Percentiles rank a stretch among this genome's conserved stretches.
Evolutionary conservation across 2,329 filamentous ascomycete genomes (phyloP).

Genomic region (Penicillium decumbens): DNA sequence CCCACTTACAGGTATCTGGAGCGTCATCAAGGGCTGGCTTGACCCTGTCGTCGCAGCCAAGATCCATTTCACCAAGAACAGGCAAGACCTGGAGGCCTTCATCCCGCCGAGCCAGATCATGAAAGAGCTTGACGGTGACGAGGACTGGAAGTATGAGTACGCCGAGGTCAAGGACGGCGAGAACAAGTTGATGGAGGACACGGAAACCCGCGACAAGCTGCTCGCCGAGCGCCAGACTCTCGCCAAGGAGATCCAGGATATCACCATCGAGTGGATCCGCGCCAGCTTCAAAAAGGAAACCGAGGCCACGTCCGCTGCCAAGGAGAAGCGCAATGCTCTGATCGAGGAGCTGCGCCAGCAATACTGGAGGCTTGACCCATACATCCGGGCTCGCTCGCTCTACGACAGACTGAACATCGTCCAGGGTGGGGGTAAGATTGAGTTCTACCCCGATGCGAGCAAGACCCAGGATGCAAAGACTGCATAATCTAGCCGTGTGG

Average conservation of each 20-base stretch:
- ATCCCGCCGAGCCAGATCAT: constrained; percentile 67
- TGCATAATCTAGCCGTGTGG: constrained; percentile 5
- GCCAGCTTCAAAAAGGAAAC: constrained; percentile 44
- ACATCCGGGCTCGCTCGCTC: constrained; percentile 72
- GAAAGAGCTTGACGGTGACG: constrained; percentile 78
- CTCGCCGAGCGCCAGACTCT: constrained; percentile 60
- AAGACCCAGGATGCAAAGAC: constrained; percentile 11
- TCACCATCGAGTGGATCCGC: constrained; percentile 70
- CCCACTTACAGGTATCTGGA: constrained; percentile 72
- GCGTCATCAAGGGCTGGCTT: constrained; percentile 89
- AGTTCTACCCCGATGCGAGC: constrained; percentile 59
- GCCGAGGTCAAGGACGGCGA: constrained; percentile 70
- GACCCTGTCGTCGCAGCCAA: constrained; percentile 94
- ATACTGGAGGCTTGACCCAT: constrained; percentile 89
- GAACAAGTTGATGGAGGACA: constrained; percentile 69
- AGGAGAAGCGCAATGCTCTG: constrained; percentile 57
- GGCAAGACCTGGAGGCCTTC: constrained; percentile 71
- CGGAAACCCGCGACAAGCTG: constrained; percentile 58
- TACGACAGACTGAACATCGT: constrained; percentile 81
- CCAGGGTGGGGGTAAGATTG: constrained; percentile 59
- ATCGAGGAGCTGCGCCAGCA: constrained; percentile 62
- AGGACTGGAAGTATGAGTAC: constrained; percentile 80
- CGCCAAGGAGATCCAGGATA: constrained; percentile 68
- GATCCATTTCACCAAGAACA: constrained; percentile 83
- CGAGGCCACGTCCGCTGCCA: constrained; percentile 47